Base-by-base conservation (phyloP, 2,329 filamentous ascomycete genomes). In the Rachicladosporium sp. region DNA sequence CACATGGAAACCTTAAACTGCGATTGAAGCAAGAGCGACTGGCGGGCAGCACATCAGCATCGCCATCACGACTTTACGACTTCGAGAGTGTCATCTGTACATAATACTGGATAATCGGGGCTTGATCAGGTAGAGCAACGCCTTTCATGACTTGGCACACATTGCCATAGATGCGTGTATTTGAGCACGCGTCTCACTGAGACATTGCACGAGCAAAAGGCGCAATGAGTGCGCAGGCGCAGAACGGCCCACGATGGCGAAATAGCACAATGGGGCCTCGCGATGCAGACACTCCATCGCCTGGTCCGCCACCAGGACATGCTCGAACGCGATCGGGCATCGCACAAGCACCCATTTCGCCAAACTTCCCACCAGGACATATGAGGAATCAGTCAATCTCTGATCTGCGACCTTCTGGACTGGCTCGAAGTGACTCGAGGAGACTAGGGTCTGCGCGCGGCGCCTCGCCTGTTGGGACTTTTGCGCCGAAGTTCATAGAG, bases 401-500 rank as follows among this genome's bases (percentile, higher is more conserved):
- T 38, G 60, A 78, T 59, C 55, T 76, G 68, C 58, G 54, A 38
- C 34, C 49, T 7, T 37, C 43, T 15, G 50, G 48, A 9, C 48
- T 45, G 38, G 56, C 51, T 23, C 56, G 59, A 33, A 61, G 48
- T 45, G 57, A 61, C 37, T 63, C 57, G 15, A 50, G 46, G 29
- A 57, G 59, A 37, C 55, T 36, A 66, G 74, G 80, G 48, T 91
- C 87, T 4, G 73, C 74, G 29, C 66, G 73, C 47, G 78, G 73
- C 43, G 74, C 69, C 51, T 73, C 73, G 2, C 71, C 76, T 5
- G 84, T 82, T 0, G 82, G 76, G 48, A 98, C 91, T 1, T 98
- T 98, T 66, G 89, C 91, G 29, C 91, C 89, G 2, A 84, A 86
- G 7, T 98, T 98, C 62, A 96, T 98, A 64, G 91, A 89, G 60